These are phyloP conservation scores for Epichloe typhina DNA, from an alignment of 2,329 filamentous ascomycete genomes.

Conservation along the genomic window DNA sequence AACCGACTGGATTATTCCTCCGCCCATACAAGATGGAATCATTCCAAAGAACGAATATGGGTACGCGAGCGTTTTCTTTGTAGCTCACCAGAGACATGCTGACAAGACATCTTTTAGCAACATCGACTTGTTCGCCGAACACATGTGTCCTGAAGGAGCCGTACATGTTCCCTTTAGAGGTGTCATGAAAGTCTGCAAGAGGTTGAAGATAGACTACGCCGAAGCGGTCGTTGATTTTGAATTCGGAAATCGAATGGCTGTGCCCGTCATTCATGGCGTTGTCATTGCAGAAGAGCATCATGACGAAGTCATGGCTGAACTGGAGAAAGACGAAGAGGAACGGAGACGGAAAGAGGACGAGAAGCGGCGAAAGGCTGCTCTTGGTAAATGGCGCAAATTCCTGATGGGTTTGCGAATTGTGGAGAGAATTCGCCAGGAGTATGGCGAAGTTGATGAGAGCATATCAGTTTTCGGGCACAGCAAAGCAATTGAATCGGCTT, in stretches of 20 bases:
- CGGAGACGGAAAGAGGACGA: conserved; percentile 66
- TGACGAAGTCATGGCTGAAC: conserved; percentile 60
- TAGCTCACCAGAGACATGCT: not conserved
- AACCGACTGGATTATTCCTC: conserved; percentile 90
- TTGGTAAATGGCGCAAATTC: conserved; percentile 77
- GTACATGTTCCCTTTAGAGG: conserved; percentile 72
- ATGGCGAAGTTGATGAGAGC: conserved; percentile 47
- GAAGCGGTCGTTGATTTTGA: conserved; percentile 95
- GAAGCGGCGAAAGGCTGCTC: conserved; percentile 60
- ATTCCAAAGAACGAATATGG: conserved; percentile 93
- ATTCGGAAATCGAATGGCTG: conserved; percentile 86
- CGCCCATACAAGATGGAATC: conserved; percentile 67
- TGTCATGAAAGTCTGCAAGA: conserved; percentile 67
- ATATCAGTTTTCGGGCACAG: conserved; percentile 43
- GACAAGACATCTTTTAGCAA: conserved; percentile 36
- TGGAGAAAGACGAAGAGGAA: conserved; percentile 66
- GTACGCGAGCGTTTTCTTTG: conserved; percentile 12
- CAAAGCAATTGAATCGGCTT: conserved; percentile 7
- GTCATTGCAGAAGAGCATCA: conserved; percentile 76
- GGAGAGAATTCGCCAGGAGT: conserved; percentile 62
- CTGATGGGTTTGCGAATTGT: conserved; percentile 74
- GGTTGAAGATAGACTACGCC: conserved; percentile 74
- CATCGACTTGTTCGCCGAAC: conserved; percentile 87
- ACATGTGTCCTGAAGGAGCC: conserved; percentile 79
- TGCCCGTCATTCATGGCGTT: conserved; percentile 81